phyloP scores from a whole-genome alignment of 441 rosid species.

The Adansonia grandidieri region DNA sequence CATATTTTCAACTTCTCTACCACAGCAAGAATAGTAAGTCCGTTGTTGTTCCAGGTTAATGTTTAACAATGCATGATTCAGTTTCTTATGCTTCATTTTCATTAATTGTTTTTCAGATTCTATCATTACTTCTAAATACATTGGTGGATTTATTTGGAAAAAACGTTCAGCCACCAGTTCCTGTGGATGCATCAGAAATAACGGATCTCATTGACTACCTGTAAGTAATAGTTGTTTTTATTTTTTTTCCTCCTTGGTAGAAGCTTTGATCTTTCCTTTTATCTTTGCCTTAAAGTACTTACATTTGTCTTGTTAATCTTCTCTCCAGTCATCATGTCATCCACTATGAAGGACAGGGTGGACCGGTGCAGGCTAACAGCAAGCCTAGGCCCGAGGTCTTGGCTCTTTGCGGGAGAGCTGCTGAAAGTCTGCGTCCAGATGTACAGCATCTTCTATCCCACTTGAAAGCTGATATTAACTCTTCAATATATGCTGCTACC shows the following conservation, averaged over 20 bases:
- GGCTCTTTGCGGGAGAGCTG: constrained; percentile 62
- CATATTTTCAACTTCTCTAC: too few species aligned
- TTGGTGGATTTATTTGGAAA: constrained; percentile 85
- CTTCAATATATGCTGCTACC: constrained; percentile 88
- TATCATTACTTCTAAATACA: constrained; percentile 61
- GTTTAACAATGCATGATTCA: neutral
- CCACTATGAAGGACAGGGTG: constrained; percentile 95
- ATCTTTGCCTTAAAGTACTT: constrained; percentile 48
- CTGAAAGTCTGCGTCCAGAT: constrained; percentile 81
- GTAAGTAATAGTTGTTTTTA: too few species aligned
- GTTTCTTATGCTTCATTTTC: constrained; percentile 11
- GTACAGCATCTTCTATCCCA: constrained; percentile 88
- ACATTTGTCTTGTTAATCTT: too few species aligned
- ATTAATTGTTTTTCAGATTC: constrained; percentile 50
- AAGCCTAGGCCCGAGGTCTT: constrained; percentile 83
- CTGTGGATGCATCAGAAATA: constrained; percentile 83
- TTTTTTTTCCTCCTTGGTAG: too few species aligned
- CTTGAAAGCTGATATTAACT: constrained; percentile 67
- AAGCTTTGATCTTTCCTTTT: constrained; percentile 33
- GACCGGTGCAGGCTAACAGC: constrained; percentile 88
- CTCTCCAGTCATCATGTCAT: constrained; percentile 82
- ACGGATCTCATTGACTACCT: constrained; percentile 84
- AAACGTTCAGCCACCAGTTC: constrained; percentile 56
- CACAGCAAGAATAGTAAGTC: too few species aligned
- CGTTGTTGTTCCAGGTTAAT: neutral